A percentile compares a stretch with the other conserved stretches of the same genome.
Evolutionary conservation across 2,329 filamentous ascomycete genomes (phyloP).

Genomic region (Neoascochyta sp.): DNA sequence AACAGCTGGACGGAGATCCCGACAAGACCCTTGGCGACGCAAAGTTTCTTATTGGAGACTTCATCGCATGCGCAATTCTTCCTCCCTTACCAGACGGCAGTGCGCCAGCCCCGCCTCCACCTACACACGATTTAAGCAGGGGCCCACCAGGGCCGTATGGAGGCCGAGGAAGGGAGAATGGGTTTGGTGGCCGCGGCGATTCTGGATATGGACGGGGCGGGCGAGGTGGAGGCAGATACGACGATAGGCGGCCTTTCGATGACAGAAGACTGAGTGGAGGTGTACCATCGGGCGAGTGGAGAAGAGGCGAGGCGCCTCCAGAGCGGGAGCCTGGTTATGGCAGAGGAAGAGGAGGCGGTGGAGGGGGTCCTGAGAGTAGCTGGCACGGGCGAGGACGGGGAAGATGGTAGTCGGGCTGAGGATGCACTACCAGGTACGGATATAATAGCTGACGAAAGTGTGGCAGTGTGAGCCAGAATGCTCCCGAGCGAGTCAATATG

Average conservation of each 20-base stretch:
- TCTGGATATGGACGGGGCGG: slow-evolving; percentile 38
- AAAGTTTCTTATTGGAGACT: slow-evolving; percentile 85
- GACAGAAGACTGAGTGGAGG: slow-evolving; percentile 42
- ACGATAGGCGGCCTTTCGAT: slow-evolving; percentile 20
- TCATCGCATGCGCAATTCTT: slow-evolving; percentile 76
- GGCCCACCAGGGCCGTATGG: slow-evolving; percentile 30
- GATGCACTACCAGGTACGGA: too few relatives aligned
- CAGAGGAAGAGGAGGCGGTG: slow-evolving; percentile 34
- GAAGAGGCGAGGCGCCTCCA: slow-evolving; percentile 61
- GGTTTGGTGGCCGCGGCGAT: slow-evolving; percentile 33
- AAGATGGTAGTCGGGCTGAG: slow-evolving; percentile 22
- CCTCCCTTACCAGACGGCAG: slow-evolving; percentile 71
- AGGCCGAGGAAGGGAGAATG: slow-evolving; percentile 29
- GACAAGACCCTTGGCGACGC: slow-evolving; percentile 72
- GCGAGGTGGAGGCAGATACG: slow-evolving; percentile 34
- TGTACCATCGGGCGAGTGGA: slow-evolving; percentile 60
- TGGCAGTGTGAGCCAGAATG: too few relatives aligned
- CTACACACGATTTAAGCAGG: slow-evolving; percentile 35
- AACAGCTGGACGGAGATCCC: slow-evolving; percentile 56
- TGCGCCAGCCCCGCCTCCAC: slow-evolving; percentile 60
- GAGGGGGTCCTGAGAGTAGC: slow-evolving; percentile 18
- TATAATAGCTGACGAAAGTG: too few relatives aligned
- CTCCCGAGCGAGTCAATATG: too few relatives aligned
- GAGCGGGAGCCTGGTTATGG: slow-evolving; percentile 40
- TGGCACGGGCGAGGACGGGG: slow-evolving; percentile 35